phyloP scores from a whole-genome alignment of 495 filamentous ascomycete species.

The Penicillium psychrofluorescens region DNA sequence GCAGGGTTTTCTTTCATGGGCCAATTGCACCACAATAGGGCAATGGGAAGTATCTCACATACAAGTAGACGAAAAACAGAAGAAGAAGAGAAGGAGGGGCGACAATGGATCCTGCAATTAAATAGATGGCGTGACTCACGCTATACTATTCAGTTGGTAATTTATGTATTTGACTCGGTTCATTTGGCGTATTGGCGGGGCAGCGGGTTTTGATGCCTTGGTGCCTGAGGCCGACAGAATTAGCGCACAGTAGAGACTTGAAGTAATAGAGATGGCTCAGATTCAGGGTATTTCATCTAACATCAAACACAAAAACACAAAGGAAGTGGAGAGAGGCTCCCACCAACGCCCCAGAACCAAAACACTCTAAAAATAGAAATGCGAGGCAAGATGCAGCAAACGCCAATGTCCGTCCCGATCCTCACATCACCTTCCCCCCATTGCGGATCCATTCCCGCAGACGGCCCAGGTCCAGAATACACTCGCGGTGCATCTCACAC shows the following conservation, averaged over 20 bases:
- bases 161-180: too few relatives aligned
- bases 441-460: constrained; percentile 44
- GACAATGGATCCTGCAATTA: neutral
- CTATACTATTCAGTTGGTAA: too few relatives aligned
- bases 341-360: neutral
- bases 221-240: constrained; percentile 2
- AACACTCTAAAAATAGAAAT: neutral
- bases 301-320: too few relatives aligned
- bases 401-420: neutral
- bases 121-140: too few relatives aligned
- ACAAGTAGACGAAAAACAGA: too few relatives aligned
- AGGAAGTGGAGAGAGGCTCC: too few relatives aligned
- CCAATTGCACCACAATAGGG: neutral
- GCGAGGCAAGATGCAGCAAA: neutral
- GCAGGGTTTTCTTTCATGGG: neutral
- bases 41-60: too few relatives aligned
- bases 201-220: neutral
- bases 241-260: too few relatives aligned
- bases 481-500: constrained; percentile 55
- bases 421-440: constrained; percentile 27
- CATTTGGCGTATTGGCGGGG: constrained; percentile 8
- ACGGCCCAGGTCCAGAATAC: constrained; percentile 51
- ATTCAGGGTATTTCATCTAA: neutral
- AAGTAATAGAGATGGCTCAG: neutral
- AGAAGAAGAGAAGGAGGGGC: too few relatives aligned